Evolutionary conservation across 805 yeast species (phyloP).

Genomic region (Yarrowia keelungensis): DNA sequence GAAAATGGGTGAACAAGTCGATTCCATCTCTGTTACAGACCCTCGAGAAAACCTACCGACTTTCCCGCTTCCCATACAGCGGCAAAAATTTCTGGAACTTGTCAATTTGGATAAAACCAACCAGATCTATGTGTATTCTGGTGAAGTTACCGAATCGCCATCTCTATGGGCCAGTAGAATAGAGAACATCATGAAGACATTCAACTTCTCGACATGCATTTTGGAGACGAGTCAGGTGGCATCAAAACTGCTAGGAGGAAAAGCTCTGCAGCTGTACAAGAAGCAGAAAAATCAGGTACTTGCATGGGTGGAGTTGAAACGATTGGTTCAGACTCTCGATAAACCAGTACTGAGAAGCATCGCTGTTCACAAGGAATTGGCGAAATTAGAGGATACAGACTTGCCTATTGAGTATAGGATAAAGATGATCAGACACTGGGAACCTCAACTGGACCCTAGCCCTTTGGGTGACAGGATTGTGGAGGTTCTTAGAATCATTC

Average conservation of each 20-base stretch:
- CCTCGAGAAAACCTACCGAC: conserved; percentile 33
- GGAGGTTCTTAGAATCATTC: conserved; percentile 12
- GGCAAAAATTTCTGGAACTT: conserved; percentile 31
- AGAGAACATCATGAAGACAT: conserved; percentile 36
- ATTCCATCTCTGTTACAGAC: conserved; percentile 32
- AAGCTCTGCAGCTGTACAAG: conserved; percentile 27
- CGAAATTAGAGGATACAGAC: conserved; percentile 20
- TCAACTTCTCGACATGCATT: conserved; percentile 36
- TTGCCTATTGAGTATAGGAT: conserved; percentile 20
- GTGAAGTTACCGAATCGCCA: conserved; percentile 25
- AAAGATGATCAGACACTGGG: conserved; percentile 25
- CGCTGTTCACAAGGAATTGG: conserved; percentile 18
- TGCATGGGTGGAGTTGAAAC: conserved; percentile 25
- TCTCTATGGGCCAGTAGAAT: conserved; percentile 31
- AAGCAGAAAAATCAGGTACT: conserved; percentile 19
- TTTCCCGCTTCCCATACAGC: conserved; percentile 19
- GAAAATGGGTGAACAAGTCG: conserved; percentile 27
- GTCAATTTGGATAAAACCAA: not conserved
- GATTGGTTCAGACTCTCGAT: conserved; percentile 9
- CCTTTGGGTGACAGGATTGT: conserved; percentile 29
- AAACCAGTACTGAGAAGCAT: conserved; percentile 26
- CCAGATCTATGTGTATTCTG: conserved; percentile 18
- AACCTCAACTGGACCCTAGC: conserved; percentile 31
- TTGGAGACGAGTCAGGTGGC: conserved; percentile 28
- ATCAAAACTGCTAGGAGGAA: conserved; percentile 9